Conservation (phyloP, 2,329 filamentous ascomycete species). For the Diplodia mutila region DNA sequence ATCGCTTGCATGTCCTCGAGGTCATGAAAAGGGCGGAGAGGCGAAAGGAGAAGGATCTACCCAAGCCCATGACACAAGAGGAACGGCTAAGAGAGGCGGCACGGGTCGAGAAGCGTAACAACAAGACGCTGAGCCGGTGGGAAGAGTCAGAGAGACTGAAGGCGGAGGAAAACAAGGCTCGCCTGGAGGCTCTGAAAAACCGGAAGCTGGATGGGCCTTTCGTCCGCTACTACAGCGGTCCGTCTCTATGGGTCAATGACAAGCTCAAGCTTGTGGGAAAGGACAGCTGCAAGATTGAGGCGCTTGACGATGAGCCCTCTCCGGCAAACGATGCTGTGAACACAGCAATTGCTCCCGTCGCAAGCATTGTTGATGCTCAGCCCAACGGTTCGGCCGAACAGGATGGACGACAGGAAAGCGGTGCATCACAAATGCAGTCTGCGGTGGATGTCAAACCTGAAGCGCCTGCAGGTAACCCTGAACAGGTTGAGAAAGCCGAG, state of each 20-base stretch:
- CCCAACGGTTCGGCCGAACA: neutral
- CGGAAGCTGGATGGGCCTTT: conserved; percentile 86
- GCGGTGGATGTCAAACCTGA: neutral
- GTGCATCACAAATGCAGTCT: neutral
- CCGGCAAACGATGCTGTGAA: neutral
- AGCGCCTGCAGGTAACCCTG: neutral
- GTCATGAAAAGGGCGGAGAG: conserved; percentile 65
- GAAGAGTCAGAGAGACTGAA: conserved; percentile 89
- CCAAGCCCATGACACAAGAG: conserved; percentile 82
- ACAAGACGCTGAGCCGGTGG: conserved; percentile 90
- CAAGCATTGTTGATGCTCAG: neutral
- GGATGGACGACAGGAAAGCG: neutral
- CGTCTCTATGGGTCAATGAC: conserved; percentile 77
- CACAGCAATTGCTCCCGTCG: neutral
- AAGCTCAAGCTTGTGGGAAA: conserved; percentile 70
- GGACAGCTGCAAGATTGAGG: conserved; percentile 40
- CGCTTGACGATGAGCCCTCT: conserved; percentile 35
- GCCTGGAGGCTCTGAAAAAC: conserved; percentile 84
- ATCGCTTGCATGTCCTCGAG: conserved; percentile 70
- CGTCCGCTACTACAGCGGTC: conserved; percentile 91
- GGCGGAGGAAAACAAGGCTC: conserved; percentile 79
- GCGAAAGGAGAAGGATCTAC: conserved; percentile 72
- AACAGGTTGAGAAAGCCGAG: neutral
- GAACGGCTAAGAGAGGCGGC: conserved; percentile 83
- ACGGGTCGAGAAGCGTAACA: conserved; percentile 80